Evolutionary conservation across 305 asterid genomes (phyloP), one percentile per base, ranked within the genome.

Genomic region (Solanum chacoense): DNA sequence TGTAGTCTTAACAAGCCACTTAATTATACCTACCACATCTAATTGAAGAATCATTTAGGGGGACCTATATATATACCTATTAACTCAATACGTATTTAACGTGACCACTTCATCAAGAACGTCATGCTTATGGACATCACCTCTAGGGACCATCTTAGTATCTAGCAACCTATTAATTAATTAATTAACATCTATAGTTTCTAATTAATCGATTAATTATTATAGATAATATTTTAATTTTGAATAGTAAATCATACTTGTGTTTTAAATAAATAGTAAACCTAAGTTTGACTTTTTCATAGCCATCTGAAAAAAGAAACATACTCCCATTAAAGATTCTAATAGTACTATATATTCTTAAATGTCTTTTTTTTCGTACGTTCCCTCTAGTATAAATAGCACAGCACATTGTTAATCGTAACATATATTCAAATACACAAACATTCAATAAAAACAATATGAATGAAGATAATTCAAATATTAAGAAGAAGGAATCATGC

Each of bases 401-500:
- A 35, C 20, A 14, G 2, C 24, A 79, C 40, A 78, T n/a, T 40
- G 16, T 50, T n/a, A 11, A 75, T n/a, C 0, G n/a, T 72, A 29
- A 14, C n/a, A 13, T 69, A 32, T 34, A 16, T 74, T 20, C n/a
- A 8, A 42, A 11, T 0, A n/a, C 24, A 72, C n/a, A 29, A 72
- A 72, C 10, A 72, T 73, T 31, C 24, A 16, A 12, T 13, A 67
- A 71, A 50, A 13, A 28, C 76, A 72, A 50, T 28, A 91, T 92
- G 94, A 91, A 86, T 0, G 90, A 89, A 34, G 55, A 79, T 7
- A 79, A 26, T 4, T 77, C 72, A 4, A 81, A 71, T 34, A 63
- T 18, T 34, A 59, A 3, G 28, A 74, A 65, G 0, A 87, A 85
- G 38, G 92, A 90, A 14, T 86, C 76, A 5, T 88, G 36, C 10